Conservation (phyloP, 1,284 basidiomycete species). For the Cyathus pygmaeus region DNA sequence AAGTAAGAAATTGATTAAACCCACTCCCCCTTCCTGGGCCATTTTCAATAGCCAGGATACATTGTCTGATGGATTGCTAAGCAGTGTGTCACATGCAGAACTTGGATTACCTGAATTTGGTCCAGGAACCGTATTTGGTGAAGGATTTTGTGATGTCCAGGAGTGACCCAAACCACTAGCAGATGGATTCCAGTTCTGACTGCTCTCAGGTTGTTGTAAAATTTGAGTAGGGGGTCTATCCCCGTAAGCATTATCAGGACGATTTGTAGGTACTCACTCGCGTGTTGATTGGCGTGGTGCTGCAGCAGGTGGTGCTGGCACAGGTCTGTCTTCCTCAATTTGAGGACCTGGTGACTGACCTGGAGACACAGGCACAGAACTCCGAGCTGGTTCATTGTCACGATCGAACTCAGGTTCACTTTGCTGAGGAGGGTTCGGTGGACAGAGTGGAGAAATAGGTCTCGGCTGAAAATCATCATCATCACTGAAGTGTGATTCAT, state of each 20-base stretch:
- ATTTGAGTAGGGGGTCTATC: slow-evolving; percentile 3
- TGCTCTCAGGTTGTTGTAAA: background rate
- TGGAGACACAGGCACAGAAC: no score
- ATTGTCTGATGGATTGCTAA: background rate
- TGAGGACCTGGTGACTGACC: background rate
- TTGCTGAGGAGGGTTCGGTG: no score
- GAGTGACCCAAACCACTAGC: slow-evolving; percentile 2
- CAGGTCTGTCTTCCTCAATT: background rate
- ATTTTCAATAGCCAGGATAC: background rate
- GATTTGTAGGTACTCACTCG: background rate
- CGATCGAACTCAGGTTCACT: no score
- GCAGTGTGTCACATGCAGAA: background rate
- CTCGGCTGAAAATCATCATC: no score
- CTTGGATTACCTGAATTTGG: background rate
- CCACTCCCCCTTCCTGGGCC: background rate
- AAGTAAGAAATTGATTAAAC: background rate
- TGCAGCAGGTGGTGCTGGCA: no score
- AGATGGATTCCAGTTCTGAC: background rate
- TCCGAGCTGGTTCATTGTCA: no score
- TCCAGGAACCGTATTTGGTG: background rate
- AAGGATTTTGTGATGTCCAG: background rate
- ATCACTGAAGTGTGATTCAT: no score
- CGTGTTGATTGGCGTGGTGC: background rate
- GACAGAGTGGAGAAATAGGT: no score
- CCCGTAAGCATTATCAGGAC: background rate